Evolutionary conservation across 768 basidiomycete species (phyloP), one percentile per base, ranked within the genome.

Genomic region (Postia placenta): DNA sequence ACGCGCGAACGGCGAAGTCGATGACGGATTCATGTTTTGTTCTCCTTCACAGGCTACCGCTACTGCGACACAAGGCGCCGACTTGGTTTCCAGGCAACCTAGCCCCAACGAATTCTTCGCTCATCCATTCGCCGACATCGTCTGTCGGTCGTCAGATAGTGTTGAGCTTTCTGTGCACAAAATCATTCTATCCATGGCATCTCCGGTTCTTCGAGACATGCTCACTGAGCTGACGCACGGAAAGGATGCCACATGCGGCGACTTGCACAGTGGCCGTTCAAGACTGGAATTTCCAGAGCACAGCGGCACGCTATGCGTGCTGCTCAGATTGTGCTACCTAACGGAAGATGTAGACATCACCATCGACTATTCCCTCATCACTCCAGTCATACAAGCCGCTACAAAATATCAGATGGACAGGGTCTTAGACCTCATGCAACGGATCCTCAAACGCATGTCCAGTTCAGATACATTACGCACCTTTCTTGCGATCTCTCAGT

Each of bases 71-170:
- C 33, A n/a, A 35, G n/a, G 9, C 33, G 9, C 33, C 9, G 9
- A n/a, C 9, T 9, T n/a, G n/a, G n/a, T n/a, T n/a, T n/a, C n/a
- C n/a, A n/a, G n/a, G n/a, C n/a, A n/a, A n/a, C n/a, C n/a, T n/a
- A n/a, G n/a, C n/a, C n/a, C 33, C 9, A 9, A 35, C 9, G n/a
- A n/a, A n/a, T n/a, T n/a, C n/a, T n/a, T n/a, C n/a, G n/a, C 40
- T 6, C 22, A 25, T 43, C 26, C 23, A 23, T 26, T 28, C 6
- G 53, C 45, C 9, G 79, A 81, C 53, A 63, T 81, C 47, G 72
- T 80, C 48, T 67, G 81, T 37, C 73, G 75, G 49, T 76, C 43
- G 80, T 69, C 42, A 60, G 52, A 14, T n/a, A n/a, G n/a, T n/a
- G n/a, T n/a, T n/a, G n/a, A n/a, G n/a, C n/a, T n/a, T n/a, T n/a